A percentile compares a stretch with the other conserved stretches of the same genome.
Evolutionary conservation across 495 filamentous ascomycete genomes (phyloP).

Genomic region (Penicillium macrosclerotiorum): DNA sequence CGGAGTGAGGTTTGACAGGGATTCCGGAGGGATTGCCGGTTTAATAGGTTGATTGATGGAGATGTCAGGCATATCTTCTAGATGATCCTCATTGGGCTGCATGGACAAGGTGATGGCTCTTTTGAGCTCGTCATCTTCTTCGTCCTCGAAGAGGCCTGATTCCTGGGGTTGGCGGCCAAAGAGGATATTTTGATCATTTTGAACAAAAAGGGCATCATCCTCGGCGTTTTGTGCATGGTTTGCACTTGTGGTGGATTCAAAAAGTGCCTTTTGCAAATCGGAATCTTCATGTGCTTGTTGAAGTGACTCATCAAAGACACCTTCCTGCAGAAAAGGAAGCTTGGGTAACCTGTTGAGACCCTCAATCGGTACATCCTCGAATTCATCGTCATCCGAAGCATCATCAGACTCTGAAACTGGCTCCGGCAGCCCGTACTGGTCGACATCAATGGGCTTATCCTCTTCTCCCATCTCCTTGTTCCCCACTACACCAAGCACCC

Average conservation of each 20-base stretch:
- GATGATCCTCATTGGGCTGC: slow-evolving; percentile 28
- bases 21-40: slow-evolving; percentile 13
- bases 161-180: slow-evolving; percentile 24
- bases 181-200: slow-evolving; percentile 36
- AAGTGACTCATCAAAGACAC: slow-evolving; percentile 39
- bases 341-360: slow-evolving; percentile 88
- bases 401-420: slow-evolving; percentile 49
- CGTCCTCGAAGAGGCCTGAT: slow-evolving; percentile 42
- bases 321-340: slow-evolving; percentile 38
- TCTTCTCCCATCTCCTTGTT: slow-evolving; percentile 72
- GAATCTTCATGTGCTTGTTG: slow-evolving; percentile 36
- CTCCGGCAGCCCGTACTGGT: slow-evolving; percentile 56
- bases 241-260: slow-evolving; percentile 23
- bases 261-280: slow-evolving; percentile 44
- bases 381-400: slow-evolving; percentile 62
- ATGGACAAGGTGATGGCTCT: slow-evolving; percentile 84
- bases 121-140: slow-evolving; percentile 74
- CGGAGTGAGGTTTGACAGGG: slow-evolving; percentile 11
- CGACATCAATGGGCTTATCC: slow-evolving; percentile 87
- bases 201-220: slow-evolving; percentile 68
- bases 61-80: slow-evolving; percentile 36
- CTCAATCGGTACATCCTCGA: slow-evolving; percentile 95
- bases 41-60: slow-evolving; percentile 25
- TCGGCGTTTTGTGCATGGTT: slow-evolving; percentile 21
- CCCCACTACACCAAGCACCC: slow-evolving; percentile 90